Conservation (phyloP, 441 rosid species). For the Euphorbia celastroides region DNA sequence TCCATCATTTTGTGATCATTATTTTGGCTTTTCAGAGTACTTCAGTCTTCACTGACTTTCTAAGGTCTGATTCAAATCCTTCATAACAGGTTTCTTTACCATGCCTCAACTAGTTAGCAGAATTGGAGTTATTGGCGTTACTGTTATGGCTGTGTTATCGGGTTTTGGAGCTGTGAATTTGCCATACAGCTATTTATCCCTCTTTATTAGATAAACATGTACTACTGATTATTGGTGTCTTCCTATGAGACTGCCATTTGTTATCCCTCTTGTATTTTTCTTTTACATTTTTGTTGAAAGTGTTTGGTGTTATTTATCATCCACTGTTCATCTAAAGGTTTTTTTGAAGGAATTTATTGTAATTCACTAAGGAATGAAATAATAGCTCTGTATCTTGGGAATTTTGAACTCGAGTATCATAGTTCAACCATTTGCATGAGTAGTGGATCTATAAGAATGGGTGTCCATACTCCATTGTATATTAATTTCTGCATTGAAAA, state of each 20-base stretch:
- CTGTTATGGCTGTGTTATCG: constrained; percentile 95
- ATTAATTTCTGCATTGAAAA: background rate
- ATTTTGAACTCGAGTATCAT: background rate
- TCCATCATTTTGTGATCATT: background rate
- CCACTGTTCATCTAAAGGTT: background rate
- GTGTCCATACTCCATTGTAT: background rate
- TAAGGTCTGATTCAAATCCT: constrained; percentile 18
- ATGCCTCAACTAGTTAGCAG: constrained; percentile 97
- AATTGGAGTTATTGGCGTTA: constrained; percentile 97
- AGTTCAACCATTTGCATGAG: background rate
- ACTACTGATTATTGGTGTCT: background rate
- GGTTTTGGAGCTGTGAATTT: constrained; percentile 99
- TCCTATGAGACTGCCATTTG: background rate
- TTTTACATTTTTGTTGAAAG: background rate
- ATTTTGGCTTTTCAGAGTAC: constrained; percentile 6
- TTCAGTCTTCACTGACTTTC: constrained; percentile 5
- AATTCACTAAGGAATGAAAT: background rate
- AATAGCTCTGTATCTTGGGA: background rate
- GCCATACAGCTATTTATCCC: constrained; percentile 96
- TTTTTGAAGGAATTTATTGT: background rate
- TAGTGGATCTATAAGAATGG: background rate
- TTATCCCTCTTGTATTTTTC: background rate
- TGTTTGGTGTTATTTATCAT: background rate
- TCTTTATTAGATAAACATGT: constrained; percentile 69
- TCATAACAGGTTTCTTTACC: constrained; percentile 75